These are phyloP conservation scores for Pachysolen tannophilus DNA, from an alignment of 805 yeast species.

Conservation along the genomic window DNA sequence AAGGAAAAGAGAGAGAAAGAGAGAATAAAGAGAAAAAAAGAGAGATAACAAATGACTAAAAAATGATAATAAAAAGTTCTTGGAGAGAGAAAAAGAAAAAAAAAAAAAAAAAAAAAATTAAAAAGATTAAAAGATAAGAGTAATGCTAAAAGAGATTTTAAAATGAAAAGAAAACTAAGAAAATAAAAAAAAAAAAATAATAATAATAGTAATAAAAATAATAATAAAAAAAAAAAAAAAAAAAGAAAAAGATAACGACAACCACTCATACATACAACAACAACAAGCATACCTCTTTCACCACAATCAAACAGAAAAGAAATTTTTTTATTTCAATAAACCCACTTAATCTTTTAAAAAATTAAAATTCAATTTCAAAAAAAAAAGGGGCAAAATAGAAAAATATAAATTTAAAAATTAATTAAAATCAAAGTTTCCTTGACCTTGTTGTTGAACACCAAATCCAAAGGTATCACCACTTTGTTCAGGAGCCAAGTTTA, in stretches of 20 bases:
- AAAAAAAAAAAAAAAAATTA: not conserved
- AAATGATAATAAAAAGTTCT: not conserved
- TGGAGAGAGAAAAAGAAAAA: not conserved
- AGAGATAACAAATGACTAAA: not conserved
- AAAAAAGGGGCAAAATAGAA: constrained; percentile 1
- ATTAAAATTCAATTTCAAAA: no score
- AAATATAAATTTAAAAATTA: no score
- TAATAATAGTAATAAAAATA: not conserved
- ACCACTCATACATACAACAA: no score
- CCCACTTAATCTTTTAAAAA: no score
- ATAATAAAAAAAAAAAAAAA: constrained; percentile 1
- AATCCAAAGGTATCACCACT: constrained; percentile 84
- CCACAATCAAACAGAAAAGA: no score
- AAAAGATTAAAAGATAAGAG: not conserved
- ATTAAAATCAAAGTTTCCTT: constrained; percentile 27
- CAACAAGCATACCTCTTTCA: no score
- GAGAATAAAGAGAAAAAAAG: constrained; percentile 1
- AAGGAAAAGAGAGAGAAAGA: constrained; percentile 1
- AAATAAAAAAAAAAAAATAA: not conserved
- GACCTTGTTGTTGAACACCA: constrained; percentile 61
- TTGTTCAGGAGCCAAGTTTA: constrained; percentile 66
- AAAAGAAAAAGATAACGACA: constrained; percentile 1
- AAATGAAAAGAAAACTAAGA: not conserved
- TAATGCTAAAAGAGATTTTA: not conserved
- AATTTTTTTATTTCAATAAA: no score